phyloP scores from a whole-genome alignment of 345 rosid species.

The Linum lewisii region DNA sequence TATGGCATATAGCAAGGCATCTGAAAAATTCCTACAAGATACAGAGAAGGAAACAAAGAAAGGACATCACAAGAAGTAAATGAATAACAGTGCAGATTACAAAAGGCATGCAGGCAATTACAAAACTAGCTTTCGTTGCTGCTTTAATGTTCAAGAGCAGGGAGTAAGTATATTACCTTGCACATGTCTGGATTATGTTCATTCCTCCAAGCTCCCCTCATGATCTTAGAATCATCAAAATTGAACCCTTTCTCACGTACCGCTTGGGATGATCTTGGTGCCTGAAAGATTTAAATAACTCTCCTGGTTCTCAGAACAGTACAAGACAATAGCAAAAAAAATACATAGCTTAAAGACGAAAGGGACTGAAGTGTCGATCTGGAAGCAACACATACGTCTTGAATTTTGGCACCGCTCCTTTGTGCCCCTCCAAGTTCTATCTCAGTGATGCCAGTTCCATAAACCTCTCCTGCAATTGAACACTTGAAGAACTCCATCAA shows the following conservation, averaged over 20 bases:
- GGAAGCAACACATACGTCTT: constrained; percentile 41
- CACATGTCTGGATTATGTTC: constrained; percentile 85
- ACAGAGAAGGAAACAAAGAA: constrained; percentile 8
- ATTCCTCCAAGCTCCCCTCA: constrained; percentile 99
- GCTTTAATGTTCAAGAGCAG: neutral
- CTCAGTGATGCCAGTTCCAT: constrained; percentile 92
- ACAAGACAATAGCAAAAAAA: neutral
- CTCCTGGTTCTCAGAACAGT: neutral
- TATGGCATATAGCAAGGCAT: constrained; percentile 98
- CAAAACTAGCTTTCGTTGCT: neutral
- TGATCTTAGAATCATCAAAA: constrained; percentile 83
- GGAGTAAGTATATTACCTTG: constrained; percentile 46
- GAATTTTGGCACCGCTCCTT: constrained; percentile 58
- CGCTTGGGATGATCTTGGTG: constrained; percentile 34
- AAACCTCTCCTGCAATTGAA: constrained; percentile 89
- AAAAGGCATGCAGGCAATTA: neutral
- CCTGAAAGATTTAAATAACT: constrained; percentile 28
- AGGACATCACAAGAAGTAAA: constrained; percentile 5
- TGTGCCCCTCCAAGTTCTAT: constrained; percentile 74
- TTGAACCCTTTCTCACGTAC: constrained; percentile 82
- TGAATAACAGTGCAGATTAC: neutral
- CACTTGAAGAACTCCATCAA: constrained; percentile 99
- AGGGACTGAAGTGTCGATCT: neutral
- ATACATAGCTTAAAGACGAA: neutral
- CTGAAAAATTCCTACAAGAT: constrained; percentile 81